phyloP scores from a whole-genome alignment of 2,329 filamentous ascomycete species.

The Dendrostoma leiphaemia region DNA sequence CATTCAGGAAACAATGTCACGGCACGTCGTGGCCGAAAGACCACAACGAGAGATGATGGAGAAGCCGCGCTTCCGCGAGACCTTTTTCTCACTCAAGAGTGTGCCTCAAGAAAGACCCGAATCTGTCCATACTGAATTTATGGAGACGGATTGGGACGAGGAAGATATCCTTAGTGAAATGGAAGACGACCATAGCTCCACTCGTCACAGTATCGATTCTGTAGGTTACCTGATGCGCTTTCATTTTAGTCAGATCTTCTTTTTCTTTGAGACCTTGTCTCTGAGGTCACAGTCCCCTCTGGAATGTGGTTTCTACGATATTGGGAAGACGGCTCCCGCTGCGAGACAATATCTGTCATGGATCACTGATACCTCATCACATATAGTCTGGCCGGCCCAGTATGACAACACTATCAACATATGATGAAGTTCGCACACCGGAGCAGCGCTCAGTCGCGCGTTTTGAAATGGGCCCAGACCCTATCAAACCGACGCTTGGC shows the following conservation, averaged over 20 bases:
- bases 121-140: slow-evolving; percentile 74
- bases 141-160: slow-evolving; percentile 74
- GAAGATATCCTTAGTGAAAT: slow-evolving; percentile 57
- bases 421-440: slow-evolving; percentile 80
- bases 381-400: slow-evolving; percentile 68
- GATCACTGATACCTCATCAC: slow-evolving; percentile 18
- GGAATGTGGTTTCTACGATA: not conserved
- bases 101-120: slow-evolving; percentile 56
- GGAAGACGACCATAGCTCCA: slow-evolving; percentile 61
- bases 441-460: slow-evolving; percentile 18
- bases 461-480: slow-evolving; percentile 35
- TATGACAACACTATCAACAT: slow-evolving; percentile 83
- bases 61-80: slow-evolving; percentile 48
- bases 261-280: not conserved
- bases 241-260: not conserved
- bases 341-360: too few species aligned
- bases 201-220: slow-evolving; percentile 67
- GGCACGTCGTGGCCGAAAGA: slow-evolving; percentile 34
- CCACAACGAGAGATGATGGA: slow-evolving; percentile 52
- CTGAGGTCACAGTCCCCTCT: not conserved
- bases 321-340: too few species aligned
- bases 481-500: slow-evolving; percentile 69
- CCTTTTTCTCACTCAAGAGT: slow-evolving; percentile 59
- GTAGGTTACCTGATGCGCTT: slow-evolving; percentile 45
- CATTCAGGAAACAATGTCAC: slow-evolving; percentile 32